Evolutionary conservation across 2,329 filamentous ascomycete genomes (phyloP).

Genomic region (Fusarium incarnatum): DNA sequence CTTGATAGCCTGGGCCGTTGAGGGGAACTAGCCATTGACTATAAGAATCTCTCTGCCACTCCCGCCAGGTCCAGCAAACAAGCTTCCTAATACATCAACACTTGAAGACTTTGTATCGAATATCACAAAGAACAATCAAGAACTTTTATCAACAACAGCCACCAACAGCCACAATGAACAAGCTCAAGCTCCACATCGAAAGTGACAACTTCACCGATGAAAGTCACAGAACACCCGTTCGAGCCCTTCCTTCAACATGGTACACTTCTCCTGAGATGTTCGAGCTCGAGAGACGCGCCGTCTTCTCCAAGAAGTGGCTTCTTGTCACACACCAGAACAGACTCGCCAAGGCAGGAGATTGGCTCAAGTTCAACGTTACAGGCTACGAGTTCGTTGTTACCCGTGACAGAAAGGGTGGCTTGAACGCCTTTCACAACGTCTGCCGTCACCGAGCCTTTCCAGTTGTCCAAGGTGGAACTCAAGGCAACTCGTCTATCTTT

Average conservation of each 20-base stretch:
- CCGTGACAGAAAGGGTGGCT: conserved; percentile 52
- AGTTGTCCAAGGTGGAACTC: conserved; percentile 58
- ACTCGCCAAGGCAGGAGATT: conserved; percentile 65
- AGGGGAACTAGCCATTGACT: background rate
- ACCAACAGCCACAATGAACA: background rate
- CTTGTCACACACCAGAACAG: conserved; percentile 64
- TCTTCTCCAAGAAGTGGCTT: conserved; percentile 68
- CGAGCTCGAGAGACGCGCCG: conserved; percentile 65
- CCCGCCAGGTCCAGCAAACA: background rate
- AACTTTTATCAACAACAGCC: background rate
- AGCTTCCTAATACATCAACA: background rate
- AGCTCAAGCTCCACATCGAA: conserved; percentile 21
- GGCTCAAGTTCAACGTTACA: conserved; percentile 64
- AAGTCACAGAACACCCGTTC: conserved; percentile 20
- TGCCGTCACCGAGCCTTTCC: conserved; percentile 71
- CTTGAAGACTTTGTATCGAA: background rate
- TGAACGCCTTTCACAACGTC: conserved; percentile 72
- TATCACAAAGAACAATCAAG: background rate
- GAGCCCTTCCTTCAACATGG: conserved; percentile 63
- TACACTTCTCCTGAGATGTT: conserved; percentile 64
- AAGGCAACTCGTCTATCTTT: conserved; percentile 63
- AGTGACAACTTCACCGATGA: conserved; percentile 28
- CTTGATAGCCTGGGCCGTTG: background rate
- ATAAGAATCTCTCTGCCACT: background rate
- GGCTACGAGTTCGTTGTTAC: conserved; percentile 66